These are phyloP conservation scores for Fusarium goolgardi DNA, from an alignment of 2,329 filamentous ascomycete genomes.

Conservation along the genomic window DNA sequence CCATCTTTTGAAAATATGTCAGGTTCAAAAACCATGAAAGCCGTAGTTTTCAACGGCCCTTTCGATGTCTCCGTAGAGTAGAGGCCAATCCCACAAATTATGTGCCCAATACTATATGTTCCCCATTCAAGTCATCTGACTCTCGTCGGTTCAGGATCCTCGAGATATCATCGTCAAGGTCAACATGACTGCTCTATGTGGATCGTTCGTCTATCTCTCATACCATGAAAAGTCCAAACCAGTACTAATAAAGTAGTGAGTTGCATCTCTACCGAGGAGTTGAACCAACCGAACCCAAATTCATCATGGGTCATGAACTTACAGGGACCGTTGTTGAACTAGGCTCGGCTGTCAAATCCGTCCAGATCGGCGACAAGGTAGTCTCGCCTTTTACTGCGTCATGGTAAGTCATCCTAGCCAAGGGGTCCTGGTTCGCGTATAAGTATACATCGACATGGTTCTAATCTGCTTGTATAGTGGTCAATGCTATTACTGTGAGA, in stretches of 20 bases:
- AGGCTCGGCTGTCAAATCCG: slow-evolving; percentile 73
- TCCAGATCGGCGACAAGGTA: slow-evolving; percentile 80
- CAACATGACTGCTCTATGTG: slow-evolving; percentile 85
- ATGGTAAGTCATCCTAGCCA: slow-evolving; percentile 63
- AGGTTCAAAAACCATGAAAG: slow-evolving; percentile 75
- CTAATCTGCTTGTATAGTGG: slow-evolving; percentile 41
- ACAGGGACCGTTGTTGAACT: slow-evolving; percentile 77
- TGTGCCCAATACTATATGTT: not conserved
- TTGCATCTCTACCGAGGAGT: slow-evolving; percentile 89
- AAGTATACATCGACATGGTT: not conserved
- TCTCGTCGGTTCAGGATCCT: slow-evolving; percentile 67
- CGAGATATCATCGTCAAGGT: slow-evolving; percentile 87
- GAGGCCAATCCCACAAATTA: slow-evolving; percentile 76
- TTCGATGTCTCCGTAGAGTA: slow-evolving; percentile 80
- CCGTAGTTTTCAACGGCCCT: slow-evolving; percentile 88
- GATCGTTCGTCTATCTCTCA: slow-evolving; percentile 67
- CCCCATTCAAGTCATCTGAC: not conserved
- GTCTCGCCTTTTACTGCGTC: slow-evolving; percentile 88
- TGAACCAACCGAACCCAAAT: slow-evolving; percentile 72
- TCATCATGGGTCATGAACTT: slow-evolving; percentile 86
- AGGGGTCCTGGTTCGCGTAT: rapidly evolving
- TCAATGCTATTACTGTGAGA: slow-evolving; percentile 86
- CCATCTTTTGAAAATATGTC: slow-evolving; percentile 20
- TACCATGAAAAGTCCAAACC: not conserved
- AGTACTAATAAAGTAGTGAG: slow-evolving; percentile 65